Conservation (phyloP, 805 yeast genomes). For the Zygosaccharomyces siamensis region DNA sequence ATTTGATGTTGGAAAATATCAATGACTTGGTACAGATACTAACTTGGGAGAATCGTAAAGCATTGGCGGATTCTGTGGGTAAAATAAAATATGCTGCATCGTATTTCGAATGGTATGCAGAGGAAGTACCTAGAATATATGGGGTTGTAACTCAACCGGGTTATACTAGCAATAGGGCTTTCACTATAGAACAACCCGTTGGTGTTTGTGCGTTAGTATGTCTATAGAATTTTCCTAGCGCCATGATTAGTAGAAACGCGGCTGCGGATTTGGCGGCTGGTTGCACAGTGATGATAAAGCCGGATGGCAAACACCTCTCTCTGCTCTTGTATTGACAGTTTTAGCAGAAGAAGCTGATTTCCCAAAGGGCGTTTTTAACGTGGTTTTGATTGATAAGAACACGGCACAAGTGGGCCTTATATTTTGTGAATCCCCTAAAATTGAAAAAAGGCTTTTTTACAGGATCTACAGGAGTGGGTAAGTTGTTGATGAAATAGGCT, state of each 20-base stretch:
- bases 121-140: slow-evolving; percentile 53
- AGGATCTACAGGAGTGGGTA: slow-evolving; percentile 61
- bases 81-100: slow-evolving; percentile 60
- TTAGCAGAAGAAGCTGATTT: slow-evolving; percentile 56
- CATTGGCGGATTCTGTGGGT: slow-evolving; percentile 49
- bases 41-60: slow-evolving; percentile 59
- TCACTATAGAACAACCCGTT: slow-evolving; percentile 54
- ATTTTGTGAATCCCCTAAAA: slow-evolving; percentile 44
- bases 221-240: slow-evolving; percentile 66
- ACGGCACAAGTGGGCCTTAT: slow-evolving; percentile 51
- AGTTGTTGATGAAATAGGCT: slow-evolving; percentile 52
- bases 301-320: slow-evolving; percentile 60
- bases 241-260: slow-evolving; percentile 62
- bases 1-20: slow-evolving; percentile 49
- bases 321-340: slow-evolving; percentile 53
- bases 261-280: slow-evolving; percentile 66
- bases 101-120: slow-evolving; percentile 85
- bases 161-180: slow-evolving; percentile 46
- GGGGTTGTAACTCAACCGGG: slow-evolving; percentile 55
- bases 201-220: slow-evolving; percentile 61
- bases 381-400: slow-evolving; percentile 45
- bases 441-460: slow-evolving; percentile 59
- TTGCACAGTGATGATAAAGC: slow-evolving; percentile 56
- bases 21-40: slow-evolving; percentile 54
- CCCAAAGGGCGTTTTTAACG: slow-evolving; percentile 54